Percentiles rank a stretch among this genome's conserved stretches.
Conservation (phyloP, 2,329 filamentous ascomycete species). For the Paecilomyces fulvus region DNA sequence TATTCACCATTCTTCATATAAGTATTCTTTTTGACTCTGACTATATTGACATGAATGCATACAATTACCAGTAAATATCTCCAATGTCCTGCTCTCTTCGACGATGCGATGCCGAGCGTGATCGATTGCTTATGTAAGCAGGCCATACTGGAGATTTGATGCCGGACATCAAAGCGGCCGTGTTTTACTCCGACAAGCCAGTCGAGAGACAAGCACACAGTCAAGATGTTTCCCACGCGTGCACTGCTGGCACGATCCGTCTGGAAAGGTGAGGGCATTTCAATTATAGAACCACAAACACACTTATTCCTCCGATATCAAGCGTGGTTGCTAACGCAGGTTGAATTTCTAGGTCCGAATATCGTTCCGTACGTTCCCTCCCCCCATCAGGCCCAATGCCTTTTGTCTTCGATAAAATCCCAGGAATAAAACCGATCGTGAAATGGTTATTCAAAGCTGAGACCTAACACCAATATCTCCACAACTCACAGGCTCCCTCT, state of each 20-base stretch:
- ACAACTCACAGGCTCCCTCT: constrained; percentile 29
- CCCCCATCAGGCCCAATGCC: neutral
- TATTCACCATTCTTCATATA: neutral
- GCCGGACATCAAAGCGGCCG: neutral
- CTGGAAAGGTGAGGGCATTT: constrained; percentile 64
- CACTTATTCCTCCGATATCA: neutral
- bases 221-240: constrained; percentile 60
- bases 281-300: neutral
- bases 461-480: constrained; percentile 2
- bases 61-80: too few species aligned
- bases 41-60: too few species aligned
- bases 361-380: constrained; percentile 56
- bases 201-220: neutral
- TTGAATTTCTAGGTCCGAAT: constrained; percentile 49
- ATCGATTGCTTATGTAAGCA: constrained; percentile 1
- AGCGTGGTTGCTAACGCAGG: neutral
- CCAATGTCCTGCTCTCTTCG: too few species aligned
- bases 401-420: too few species aligned
- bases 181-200: neutral
- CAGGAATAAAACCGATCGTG: neutral
- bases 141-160: neutral
- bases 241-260: constrained; percentile 66
- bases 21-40: neutral
- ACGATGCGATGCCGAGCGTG: too few species aligned
- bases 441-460: neutral